Base-by-base conservation (phyloP, 1,284 basidiomycete genomes). In the Ganoderma lucidum region DNA sequence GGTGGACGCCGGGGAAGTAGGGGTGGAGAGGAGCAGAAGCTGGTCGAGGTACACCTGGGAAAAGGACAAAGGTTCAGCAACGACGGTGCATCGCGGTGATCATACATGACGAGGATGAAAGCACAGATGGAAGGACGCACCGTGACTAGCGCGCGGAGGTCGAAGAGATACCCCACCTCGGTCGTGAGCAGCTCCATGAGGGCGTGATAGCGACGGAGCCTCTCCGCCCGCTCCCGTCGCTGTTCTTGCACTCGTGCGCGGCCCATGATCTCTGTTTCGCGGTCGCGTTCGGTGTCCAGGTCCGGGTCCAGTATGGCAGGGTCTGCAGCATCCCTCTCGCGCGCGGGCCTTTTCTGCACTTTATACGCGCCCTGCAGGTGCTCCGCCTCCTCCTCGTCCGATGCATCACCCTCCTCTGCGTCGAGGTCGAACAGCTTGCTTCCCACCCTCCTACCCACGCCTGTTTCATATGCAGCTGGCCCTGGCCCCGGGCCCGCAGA, bases 111-210 rank as follows among this genome's bases (percentile, higher is more conserved):
- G 17, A 30, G 30, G 30, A n/a, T 44, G 58, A 66, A 41, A 35
- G 58, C 30, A 44, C 45, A 45, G 67, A 53, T 62, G 17, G 55
- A 44, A 42, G 19, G 5, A 79, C 87, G 74, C 78, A 94, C 94
- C 73, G 86, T 87, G 59, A 96, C 91, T 55, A 98, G 85, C 15
- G 87, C 87, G 68, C 89, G 87, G 73, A 98, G 80, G 79, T 96
- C 94, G 64, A 86, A 80, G 15, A 96, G 85, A 78, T 97, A 98
- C 6, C 89, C 88, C 23, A 90, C 84, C 81, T 98, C 96, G 0
- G 95, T 96, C 70, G 89, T 86, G 42, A 97, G 85, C 42, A 98
- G 84, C 81, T 98, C 96, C 75, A 87, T 83, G 68, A 96, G 84
- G 2, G 92, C 91, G 73, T 95, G 89, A 71, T 86, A 90, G 66